phyloP scores from a whole-genome alignment of 108 stramenopile species.

The Nitzschia sp. region DNA sequence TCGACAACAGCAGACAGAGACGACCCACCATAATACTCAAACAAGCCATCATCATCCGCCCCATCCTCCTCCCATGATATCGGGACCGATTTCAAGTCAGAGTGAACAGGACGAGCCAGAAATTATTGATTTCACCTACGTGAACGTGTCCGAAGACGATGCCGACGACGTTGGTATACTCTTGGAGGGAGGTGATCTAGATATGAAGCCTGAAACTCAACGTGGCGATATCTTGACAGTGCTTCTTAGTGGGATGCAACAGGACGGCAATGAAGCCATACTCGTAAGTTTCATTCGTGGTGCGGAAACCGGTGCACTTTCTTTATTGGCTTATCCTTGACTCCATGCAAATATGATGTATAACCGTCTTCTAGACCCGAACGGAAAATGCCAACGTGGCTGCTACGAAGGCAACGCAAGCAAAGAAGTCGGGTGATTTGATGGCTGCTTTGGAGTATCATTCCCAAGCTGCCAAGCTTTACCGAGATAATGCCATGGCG shows the following conservation, averaged over 20 bases:
- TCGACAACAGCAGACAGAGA: constrained; percentile 5
- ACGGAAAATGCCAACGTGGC: constrained; percentile 34
- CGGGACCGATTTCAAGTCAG: constrained; percentile 1
- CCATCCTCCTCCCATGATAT: background rate
- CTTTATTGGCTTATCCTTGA: background rate
- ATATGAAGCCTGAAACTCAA: constrained; percentile 1
- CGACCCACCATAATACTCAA: background rate
- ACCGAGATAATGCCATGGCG: constrained; percentile 37
- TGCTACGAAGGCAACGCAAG: constrained; percentile 30
- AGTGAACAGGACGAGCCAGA: constrained; percentile 24
- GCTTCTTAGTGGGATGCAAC: constrained; percentile 32
- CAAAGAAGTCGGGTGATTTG: constrained; percentile 43
- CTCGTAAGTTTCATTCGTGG: constrained; percentile 18
- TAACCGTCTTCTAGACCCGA: constrained; percentile 1
- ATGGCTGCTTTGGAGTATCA: constrained; percentile 41
- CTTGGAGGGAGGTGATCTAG: constrained; percentile 20
- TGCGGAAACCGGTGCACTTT: too few species aligned
- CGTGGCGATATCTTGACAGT: constrained; percentile 36
- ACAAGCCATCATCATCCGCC: constrained; percentile 6
- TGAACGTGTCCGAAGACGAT: constrained; percentile 46
- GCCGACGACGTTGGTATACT: constrained; percentile 32
- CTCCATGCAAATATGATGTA: background rate
- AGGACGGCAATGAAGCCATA: constrained; percentile 14
- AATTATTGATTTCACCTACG: constrained; percentile 49
- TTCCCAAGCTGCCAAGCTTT: constrained; percentile 43